Evolutionary conservation across 495 filamentous ascomycete species (phyloP).

Genomic region (Penicillium crystallinum): DNA sequence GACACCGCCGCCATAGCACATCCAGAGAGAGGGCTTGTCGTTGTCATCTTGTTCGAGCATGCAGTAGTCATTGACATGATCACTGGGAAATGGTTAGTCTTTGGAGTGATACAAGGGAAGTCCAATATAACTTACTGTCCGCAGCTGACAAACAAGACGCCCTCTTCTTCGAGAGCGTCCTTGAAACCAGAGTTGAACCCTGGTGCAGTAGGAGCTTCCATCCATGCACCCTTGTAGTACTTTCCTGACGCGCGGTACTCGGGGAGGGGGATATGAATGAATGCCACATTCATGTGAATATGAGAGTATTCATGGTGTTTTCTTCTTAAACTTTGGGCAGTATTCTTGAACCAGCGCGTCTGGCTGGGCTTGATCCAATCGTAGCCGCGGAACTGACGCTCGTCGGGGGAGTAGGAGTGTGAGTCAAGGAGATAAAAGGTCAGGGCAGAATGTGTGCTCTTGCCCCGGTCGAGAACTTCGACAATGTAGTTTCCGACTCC

Average conservation of each 20-base stretch:
- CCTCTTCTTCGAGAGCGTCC: conserved; percentile 78
- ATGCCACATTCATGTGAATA: conserved; percentile 92
- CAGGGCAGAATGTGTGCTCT: conserved; percentile 76
- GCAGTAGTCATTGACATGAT: conserved; percentile 97
- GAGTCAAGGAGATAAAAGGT: conserved; percentile 93
- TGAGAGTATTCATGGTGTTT: conserved; percentile 76
- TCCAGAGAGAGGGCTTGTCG: conserved; percentile 75
- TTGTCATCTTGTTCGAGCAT: conserved; percentile 50
- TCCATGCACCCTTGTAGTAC: conserved; percentile 58
- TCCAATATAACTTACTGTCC: conserved; percentile 68
- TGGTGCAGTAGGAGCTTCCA: conserved; percentile 79
- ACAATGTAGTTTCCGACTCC: conserved; percentile 94
- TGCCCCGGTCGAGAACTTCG: conserved; percentile 78
- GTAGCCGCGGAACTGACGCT: conserved; percentile 78
- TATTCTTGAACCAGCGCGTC: conserved; percentile 87
- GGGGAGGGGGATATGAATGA: conserved; percentile 94
- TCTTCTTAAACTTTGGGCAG: conserved; percentile 61
- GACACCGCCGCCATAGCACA: conserved; percentile 89
- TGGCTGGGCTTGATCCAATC: conserved; percentile 94
- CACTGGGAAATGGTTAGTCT: conserved; percentile 40
- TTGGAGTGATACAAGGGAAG: neutral
- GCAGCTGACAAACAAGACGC: conserved; percentile 77
- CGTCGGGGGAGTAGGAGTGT: conserved; percentile 87
- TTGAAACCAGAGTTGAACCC: conserved; percentile 82
- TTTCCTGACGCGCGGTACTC: conserved; percentile 62